Evolutionary conservation across 2,329 filamentous ascomycete species (phyloP).

Genomic region (Pseudopyricularia cyperi): DNA sequence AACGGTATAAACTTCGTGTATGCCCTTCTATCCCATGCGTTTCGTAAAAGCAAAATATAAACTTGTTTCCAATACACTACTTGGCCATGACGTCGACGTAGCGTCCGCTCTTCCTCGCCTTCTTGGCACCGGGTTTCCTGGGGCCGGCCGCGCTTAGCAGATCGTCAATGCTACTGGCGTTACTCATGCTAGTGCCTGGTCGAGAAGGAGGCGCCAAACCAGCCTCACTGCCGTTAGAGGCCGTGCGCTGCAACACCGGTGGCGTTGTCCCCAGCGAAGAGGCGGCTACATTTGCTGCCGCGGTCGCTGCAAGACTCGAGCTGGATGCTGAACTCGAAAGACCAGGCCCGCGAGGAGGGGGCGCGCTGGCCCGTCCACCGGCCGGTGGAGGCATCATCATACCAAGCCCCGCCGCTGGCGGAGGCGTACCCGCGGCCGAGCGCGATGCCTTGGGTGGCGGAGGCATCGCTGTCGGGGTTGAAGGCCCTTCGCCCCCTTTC

Average conservation of each 20-base stretch:
- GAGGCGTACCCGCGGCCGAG: slow-evolving; percentile 38
- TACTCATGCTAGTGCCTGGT: slow-evolving; percentile 72
- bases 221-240: slow-evolving; percentile 30
- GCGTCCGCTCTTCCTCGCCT: slow-evolving; percentile 67
- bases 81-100: slow-evolving; percentile 97
- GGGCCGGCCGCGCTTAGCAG: slow-evolving; percentile 63
- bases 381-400: slow-evolving; percentile 8
- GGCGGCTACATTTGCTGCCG: slow-evolving; percentile 16
- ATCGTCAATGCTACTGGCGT: slow-evolving; percentile 91
- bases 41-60: not conserved
- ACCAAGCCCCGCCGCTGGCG: slow-evolving; percentile 24
- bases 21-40: not conserved
- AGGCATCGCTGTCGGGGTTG: slow-evolving; percentile 59
- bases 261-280: slow-evolving; percentile 16
- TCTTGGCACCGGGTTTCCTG: slow-evolving; percentile 52
- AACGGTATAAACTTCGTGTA: not conserved
- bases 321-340: slow-evolving; percentile 6
- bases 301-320: slow-evolving; percentile 12
- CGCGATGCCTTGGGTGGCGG: slow-evolving; percentile 52
- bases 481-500: slow-evolving; percentile 53
- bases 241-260: slow-evolving; percentile 32
- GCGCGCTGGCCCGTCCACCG: slow-evolving; percentile 12
- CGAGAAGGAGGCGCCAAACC: slow-evolving; percentile 47
- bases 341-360: slow-evolving; percentile 9
- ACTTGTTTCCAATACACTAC: slow-evolving; percentile 12